phyloP scores from a whole-genome alignment of 2,329 filamentous ascomycete genomes.

The Didymella glomerata region DNA sequence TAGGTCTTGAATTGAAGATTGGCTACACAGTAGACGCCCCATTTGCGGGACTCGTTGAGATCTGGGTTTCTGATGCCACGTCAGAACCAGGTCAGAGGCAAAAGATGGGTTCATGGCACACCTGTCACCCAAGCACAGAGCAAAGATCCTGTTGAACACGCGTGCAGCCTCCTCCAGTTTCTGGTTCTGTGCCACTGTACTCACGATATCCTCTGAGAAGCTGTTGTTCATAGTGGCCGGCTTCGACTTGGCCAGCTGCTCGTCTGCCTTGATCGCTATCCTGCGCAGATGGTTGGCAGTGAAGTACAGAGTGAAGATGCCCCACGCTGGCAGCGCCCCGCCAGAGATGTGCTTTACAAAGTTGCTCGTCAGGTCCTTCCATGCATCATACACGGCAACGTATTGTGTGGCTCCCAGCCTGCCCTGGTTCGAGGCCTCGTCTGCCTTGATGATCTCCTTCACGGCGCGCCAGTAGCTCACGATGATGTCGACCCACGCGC shows the following conservation, averaged over 20 bases:
- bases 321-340: constrained; percentile 84
- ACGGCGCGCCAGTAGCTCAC: constrained; percentile 83
- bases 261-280: constrained; percentile 91
- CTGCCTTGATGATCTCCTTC: constrained; percentile 73
- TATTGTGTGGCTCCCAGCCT: constrained; percentile 66
- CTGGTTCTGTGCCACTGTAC: constrained; percentile 70
- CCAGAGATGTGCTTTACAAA: constrained; percentile 84
- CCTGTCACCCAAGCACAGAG: constrained; percentile 88
- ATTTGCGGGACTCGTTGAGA: constrained; percentile 86
- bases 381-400: constrained; percentile 83
- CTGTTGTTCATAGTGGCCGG: constrained; percentile 57
- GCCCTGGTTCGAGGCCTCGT: constrained; percentile 61
- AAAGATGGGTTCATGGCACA: constrained; percentile 51
- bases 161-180: constrained; percentile 91
- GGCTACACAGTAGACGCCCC: constrained; percentile 94
- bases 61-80: constrained; percentile 71
- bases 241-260: constrained; percentile 65
- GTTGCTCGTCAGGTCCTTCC: constrained; percentile 82
- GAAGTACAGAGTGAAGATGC: constrained; percentile 87
- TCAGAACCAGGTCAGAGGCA: constrained; percentile 28
- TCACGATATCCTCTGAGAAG: constrained; percentile 84
- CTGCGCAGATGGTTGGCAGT: constrained; percentile 85
- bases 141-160: constrained; percentile 90
- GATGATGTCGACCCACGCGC: constrained; percentile 89
- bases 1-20: constrained; percentile 98